Evolutionary conservation across 2,329 filamentous ascomycete species (phyloP), one percentile per base, ranked within the genome.

Genomic region (Colletotrichum sojae): DNA sequence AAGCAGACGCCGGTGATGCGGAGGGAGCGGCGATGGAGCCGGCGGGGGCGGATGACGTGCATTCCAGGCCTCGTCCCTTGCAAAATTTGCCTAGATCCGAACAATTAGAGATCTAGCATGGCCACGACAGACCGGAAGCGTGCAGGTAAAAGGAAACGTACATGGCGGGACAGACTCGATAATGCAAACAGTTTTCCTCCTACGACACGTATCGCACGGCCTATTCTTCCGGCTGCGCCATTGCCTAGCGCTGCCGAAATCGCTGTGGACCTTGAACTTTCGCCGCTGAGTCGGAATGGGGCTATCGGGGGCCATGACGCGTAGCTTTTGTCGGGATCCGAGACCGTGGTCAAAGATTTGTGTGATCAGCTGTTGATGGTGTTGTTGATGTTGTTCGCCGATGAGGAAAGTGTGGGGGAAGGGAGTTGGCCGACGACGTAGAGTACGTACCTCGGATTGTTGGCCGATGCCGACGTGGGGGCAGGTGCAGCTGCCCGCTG

Each of bases 101-200:
- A 40, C 15, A 40, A 40, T 59, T 6, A 36, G 13, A 36, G 6
- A 31, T 9, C n/a, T 45, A 4, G 5, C 18, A 2, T 13, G 13
- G 20, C 20, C 36, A 27, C 31, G 12, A 15, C 6, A 20, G 55
- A 60, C 70, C 27, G 12, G 67, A 48, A 16, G 45, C 2, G 4
- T 25, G 22, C 1, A 25, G 22, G 22, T 25, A 25, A 25, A 25
- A 3, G 22, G 22, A 5, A 6, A 72, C 82, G 75, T 77, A 85
- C 83, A 84, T 66, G 83, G 83, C 58, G 83, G 83, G 66, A 79
- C 75, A 12, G 76, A 76, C 36, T 81, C 78, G 63, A 85, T 84
- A 8, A 84, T 79, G 72, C 83, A 85, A n/a, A 81, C 83, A 49
- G 82, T 84, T 75, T 84, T 85, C 18, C 83, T 77, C 54, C 76